Evolutionary conservation across 352 stramenopile species (phyloP).

Genomic region (Globisporangium rhizosaccharum): DNA sequence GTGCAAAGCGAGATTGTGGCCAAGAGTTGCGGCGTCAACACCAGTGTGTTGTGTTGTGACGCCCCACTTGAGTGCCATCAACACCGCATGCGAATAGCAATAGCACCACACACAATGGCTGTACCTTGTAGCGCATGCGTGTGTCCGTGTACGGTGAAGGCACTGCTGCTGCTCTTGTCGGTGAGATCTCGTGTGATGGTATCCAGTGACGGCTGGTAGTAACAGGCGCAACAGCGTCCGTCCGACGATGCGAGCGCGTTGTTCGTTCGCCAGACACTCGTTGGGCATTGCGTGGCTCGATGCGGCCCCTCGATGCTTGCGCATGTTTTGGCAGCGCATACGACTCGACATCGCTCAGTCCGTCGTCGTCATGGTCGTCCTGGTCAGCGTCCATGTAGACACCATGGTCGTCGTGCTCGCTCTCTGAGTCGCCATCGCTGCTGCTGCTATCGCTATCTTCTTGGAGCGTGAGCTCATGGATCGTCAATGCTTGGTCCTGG

Average conservation of each 20-base stretch:
- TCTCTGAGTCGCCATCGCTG: conserved; percentile 6
- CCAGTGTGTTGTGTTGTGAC: background rate
- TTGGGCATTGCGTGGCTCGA: too few species aligned
- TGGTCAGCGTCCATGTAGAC: conserved; percentile 14
- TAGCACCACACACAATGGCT: background rate
- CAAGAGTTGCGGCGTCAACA: too few species aligned
- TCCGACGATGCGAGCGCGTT: too few species aligned
- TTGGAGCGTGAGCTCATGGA: conserved; percentile 75
- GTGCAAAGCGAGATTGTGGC: too few species aligned
- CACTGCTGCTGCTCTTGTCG: background rate
- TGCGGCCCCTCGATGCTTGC: too few species aligned
- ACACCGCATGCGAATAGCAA: too few species aligned
- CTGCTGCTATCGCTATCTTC: conserved; percentile 27
- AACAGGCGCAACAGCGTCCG: too few species aligned
- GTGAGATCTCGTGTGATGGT: background rate
- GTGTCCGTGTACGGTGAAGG: background rate
- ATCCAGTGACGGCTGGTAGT: background rate
- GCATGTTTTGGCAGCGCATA: too few species aligned
- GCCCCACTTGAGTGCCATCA: background rate
- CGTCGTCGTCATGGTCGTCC: conserved; percentile 1
- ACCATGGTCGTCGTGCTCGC: conserved; percentile 19
- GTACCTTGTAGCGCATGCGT: background rate
- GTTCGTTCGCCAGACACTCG: too few species aligned
- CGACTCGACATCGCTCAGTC: conserved; percentile 1
- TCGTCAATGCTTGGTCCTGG: conserved; percentile 62